A percentile compares a stretch with the other conserved stretches of the same genome.
These are phyloP conservation scores for Marasmius oreades DNA, from an alignment of 1,284 basidiomycete genomes.

Conservation along the genomic window DNA sequence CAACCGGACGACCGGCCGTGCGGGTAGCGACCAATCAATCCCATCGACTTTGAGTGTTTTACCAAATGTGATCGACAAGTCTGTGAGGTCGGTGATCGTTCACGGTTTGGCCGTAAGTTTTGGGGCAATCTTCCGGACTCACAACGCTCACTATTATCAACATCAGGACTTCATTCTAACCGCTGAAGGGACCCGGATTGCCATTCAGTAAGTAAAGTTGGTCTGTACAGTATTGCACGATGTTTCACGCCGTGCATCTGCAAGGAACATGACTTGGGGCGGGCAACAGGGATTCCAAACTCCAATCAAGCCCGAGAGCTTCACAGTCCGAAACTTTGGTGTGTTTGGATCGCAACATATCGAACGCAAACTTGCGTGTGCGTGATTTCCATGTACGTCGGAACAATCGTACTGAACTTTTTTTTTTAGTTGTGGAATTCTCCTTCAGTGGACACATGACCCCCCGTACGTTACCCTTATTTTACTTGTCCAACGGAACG, in stretches of 20 bases:
- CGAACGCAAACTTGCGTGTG: slow-evolving; percentile 60
- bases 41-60: slow-evolving; percentile 60
- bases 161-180: slow-evolving; percentile 47
- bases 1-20: slow-evolving; percentile 33
- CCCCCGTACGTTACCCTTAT: slow-evolving; percentile 38
- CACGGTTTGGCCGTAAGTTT: slow-evolving; percentile 60
- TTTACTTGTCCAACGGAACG: background rate
- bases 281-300: slow-evolving; percentile 66
- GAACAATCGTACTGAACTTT: background rate
- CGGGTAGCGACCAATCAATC: slow-evolving; percentile 46
- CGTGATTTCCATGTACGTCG: slow-evolving; percentile 9
- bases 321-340: slow-evolving; percentile 60
- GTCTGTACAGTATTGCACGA: background rate
- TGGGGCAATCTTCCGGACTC: background rate
- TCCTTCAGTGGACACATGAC: slow-evolving; percentile 59
- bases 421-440: slow-evolving; percentile 45
- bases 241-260: slow-evolving; percentile 36
- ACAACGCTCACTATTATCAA: slow-evolving; percentile 16
- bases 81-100: slow-evolving; percentile 58
- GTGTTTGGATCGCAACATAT: slow-evolving; percentile 55
- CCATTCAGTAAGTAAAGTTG: slow-evolving; percentile 43
- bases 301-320: slow-evolving; percentile 54
- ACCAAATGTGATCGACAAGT: slow-evolving; percentile 70
- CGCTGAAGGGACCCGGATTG: slow-evolving; percentile 56
- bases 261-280: slow-evolving; percentile 46